phyloP scores from a whole-genome alignment of 495 filamentous ascomycete species.

The Hypoxylon perforatum region DNA sequence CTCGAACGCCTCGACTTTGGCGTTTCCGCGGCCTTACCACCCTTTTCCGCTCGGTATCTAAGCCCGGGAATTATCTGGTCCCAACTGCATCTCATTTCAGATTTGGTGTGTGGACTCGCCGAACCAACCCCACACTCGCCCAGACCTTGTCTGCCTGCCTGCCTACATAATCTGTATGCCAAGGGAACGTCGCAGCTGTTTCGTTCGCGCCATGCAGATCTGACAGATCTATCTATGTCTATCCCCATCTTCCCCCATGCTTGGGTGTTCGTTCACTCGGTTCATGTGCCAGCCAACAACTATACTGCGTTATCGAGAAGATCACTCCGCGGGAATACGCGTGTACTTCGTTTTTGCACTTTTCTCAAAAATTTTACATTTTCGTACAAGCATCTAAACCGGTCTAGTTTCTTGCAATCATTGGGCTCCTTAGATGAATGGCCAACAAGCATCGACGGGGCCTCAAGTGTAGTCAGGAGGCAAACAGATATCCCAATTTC shows the following conservation, averaged over 20 bases:
- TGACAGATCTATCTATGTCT: constrained; percentile 3
- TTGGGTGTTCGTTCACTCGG: not conserved
- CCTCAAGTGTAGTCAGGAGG: too few relatives aligned
- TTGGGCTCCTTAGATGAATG: too few relatives aligned
- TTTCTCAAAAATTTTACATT: too few relatives aligned
- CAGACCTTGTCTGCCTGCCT: not conserved
- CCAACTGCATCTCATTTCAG: not conserved
- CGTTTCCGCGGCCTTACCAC: not conserved
- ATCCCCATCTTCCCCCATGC: too few relatives aligned
- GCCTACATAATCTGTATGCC: not conserved
- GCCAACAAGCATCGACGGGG: too few relatives aligned
- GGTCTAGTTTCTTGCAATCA: too few relatives aligned
- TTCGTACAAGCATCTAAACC: too few relatives aligned
- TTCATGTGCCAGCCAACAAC: too few relatives aligned
- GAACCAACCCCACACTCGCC: not conserved
- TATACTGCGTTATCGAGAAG: too few relatives aligned
- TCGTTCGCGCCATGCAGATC: constrained; percentile 1
- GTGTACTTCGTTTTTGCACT: too few relatives aligned
- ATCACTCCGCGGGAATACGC: too few relatives aligned
- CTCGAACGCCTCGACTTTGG: constrained; percentile 1
- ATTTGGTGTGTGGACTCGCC: not conserved
- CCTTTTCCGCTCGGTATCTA: not conserved
- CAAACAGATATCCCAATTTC: too few relatives aligned
- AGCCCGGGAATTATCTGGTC: not conserved
- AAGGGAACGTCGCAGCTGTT: not conserved